Base-by-base conservation (phyloP, 2,329 filamentous ascomycete species). In the Leptographium radiaticola region DNA sequence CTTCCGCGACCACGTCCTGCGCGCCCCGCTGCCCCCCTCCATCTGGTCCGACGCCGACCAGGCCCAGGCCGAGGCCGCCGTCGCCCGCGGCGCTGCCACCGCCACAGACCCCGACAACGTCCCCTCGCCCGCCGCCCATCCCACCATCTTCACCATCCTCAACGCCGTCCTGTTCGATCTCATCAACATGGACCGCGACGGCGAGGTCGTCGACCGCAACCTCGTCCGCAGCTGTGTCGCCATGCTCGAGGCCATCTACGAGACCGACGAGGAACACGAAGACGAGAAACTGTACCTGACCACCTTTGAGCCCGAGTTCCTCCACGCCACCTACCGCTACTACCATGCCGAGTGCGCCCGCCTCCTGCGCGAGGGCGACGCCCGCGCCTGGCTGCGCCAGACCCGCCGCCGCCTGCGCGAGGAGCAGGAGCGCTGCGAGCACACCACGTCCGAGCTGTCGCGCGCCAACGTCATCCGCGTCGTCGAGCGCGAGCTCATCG, bases 241-340 rank as follows among this genome's bases (percentile, higher is more conserved):
- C 61, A 96, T 98, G 89, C 76, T 98, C 7, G 91, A 94, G 64
- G 81, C 81, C 9, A 75, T 98, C 0, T 94, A 95, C 65, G 86
- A 95, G 66, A 84, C 83, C 0, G 80, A 89, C 54, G 77, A 83
- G 5, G 89, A 95, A 64, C 78, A 80, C 6, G 86, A 94, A 59
- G 75, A 80, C 47, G 80, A 87, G 44, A 93, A 89, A 62, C 74
- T 98, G 0, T 98, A 98, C 64, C 70, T 89, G 34, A 87, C 83
- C 0, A 77, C 79, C 0, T 97, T 98, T 61, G 89, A 98, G 66
- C 80, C 81, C 1, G 77, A 79, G 11, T 95, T 93, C 62, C 69
- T 97, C 6, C 68, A 75, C 1, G 79, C 80, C 4, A 95, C 88
- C 63, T 73, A 74, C 40, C 67, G 66, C 0, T 97, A 93, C 65